Conservation (phyloP, 129 eudicot genomes). For the Arctium minus region DNA sequence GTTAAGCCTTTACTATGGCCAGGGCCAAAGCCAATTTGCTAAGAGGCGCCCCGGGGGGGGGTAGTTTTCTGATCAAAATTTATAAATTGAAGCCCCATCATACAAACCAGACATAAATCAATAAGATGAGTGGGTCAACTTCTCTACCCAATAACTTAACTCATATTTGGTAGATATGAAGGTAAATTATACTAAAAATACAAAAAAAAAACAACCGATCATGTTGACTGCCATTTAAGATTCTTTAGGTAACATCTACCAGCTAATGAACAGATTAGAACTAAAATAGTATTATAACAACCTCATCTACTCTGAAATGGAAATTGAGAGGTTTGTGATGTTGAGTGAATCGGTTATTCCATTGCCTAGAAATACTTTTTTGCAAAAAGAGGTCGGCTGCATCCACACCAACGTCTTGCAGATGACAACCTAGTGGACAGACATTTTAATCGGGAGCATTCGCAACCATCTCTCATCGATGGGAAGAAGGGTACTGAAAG, state of each 20-base stretch:
- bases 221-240: neutral
- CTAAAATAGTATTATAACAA: neutral
- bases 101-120: neutral
- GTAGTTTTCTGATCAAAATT: too few species aligned
- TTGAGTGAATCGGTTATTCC: neutral
- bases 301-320: neutral
- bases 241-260: neutral
- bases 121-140: neutral
- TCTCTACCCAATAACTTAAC: neutral
- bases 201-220: neutral
- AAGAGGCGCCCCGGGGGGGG: too few species aligned
- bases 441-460: too few species aligned
- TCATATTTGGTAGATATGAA: neutral
- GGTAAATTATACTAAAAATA: neutral
- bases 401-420: neutral
- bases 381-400: neutral
- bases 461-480: too few species aligned
- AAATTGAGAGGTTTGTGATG: neutral
- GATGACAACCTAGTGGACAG: neutral
- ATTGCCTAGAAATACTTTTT: neutral
- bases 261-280: neutral
- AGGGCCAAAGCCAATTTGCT: too few species aligned
- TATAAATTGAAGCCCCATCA: neutral
- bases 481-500: too few species aligned
- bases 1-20: neutral